A percentile compares a stretch with the other conserved stretches of the same genome.
Evolutionary conservation across 2,329 filamentous ascomycete genomes (phyloP).

Genomic region (Claviceps sp.): DNA sequence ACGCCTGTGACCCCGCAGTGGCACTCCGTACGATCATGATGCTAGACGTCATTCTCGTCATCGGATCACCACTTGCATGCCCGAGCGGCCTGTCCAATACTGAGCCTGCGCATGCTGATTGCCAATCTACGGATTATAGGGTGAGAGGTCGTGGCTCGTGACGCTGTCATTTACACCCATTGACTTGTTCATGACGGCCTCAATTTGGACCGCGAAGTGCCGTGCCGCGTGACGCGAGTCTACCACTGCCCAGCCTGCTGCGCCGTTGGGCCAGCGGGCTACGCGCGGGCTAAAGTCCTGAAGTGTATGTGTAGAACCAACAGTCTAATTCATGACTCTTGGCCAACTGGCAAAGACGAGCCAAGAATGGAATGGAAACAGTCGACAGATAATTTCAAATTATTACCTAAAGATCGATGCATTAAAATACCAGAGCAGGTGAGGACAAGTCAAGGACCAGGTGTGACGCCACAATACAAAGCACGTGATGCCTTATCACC

Average conservation of each 20-base stretch:
- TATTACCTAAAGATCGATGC: too few species aligned
- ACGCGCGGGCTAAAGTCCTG: too few species aligned
- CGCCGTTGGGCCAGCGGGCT: not conserved
- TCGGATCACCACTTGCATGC: not conserved
- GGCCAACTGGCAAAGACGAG: not conserved
- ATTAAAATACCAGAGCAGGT: too few species aligned
- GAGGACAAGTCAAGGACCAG: not conserved
- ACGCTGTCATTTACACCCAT: not conserved
- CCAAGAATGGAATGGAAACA: too few species aligned
- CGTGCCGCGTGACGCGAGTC: not conserved
- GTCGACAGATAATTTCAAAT: too few species aligned
- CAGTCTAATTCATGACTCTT: not conserved
- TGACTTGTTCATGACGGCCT: not conserved
- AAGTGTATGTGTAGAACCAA: too few species aligned
- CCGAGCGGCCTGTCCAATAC: not conserved
- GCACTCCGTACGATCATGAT: not conserved
- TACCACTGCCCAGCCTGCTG: not conserved
- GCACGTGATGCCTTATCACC: constrained; percentile 11
- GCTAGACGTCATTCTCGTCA: constrained; percentile 3
- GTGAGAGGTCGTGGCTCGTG: too few species aligned
- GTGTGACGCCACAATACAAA: too few species aligned
- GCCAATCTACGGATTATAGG: too few species aligned
- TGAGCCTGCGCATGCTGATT: not conserved
- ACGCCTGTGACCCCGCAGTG: not conserved
- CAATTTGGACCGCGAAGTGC: not conserved